Evolutionary conservation across 2,329 filamentous ascomycete genomes (phyloP), one percentile per base, ranked within the genome.

Genomic region (Coleophoma crateriformis): DNA sequence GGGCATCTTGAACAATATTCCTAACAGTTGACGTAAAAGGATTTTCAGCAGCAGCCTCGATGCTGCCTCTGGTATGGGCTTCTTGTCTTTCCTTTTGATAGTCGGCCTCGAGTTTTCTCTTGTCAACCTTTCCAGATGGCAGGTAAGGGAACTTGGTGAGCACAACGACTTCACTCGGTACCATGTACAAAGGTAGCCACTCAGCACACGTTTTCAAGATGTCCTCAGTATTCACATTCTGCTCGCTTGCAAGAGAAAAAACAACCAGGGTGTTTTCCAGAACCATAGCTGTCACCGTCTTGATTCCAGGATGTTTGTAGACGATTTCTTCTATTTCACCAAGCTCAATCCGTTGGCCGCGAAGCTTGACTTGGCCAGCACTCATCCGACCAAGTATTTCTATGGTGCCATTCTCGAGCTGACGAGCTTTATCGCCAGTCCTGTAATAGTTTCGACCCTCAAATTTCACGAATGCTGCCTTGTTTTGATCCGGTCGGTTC

Each of bases 181-280:
- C 69, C 91, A 96, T 96, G 62, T 85, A 94, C 4, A 75, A 73
- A 0, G 90, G 89, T 1, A 96, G 74, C 88, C 90, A 95, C 46
- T 76, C 74, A 46, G 74, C 76, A 66, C 89, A 95, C 4, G 73
- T 77, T 14, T 73, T 62, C 33, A 79, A 61, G 11, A 95, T 70
- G 27, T 65, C 64, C 33, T 64, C 66, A 15, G 68, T 69, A 50
- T 71, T 58, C 6, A 64, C 61, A 6, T 59, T 55, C 1, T 50
- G 7, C 55, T 58, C 44, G 3, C 66, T 58, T 34, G 80, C 76
- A 1, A 78, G 59, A 33, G 81, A 78, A 8, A 79, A 96, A 0
- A 83, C 79, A 12, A 95, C 78, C n/a, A 96, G 68, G 3, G 77
- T 78, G 7, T 84, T 82, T 2, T 77, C 73, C 27, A 90, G 69